phyloP scores from a whole-genome alignment of 2,329 filamentous ascomycete genomes.

The Diaporthe longicolla region DNA sequence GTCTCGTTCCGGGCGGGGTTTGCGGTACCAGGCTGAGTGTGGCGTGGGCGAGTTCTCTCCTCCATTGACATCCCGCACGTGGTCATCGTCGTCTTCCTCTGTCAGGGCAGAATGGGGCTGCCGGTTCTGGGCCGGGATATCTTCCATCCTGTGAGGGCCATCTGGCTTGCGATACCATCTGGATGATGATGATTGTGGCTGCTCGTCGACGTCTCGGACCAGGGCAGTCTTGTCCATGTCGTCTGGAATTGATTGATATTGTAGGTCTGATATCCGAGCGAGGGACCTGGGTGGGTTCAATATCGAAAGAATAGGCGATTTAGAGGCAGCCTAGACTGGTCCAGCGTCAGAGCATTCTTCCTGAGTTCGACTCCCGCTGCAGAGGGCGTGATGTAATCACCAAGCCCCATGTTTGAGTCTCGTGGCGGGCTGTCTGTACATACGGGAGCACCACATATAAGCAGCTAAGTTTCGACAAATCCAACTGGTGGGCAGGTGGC shows the following conservation, averaged over 20 bases:
- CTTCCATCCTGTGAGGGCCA: background rate
- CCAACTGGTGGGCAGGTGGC: background rate
- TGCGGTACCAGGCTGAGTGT: conserved; percentile 2
- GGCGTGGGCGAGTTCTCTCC: background rate
- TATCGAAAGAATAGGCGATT: conserved; percentile 17
- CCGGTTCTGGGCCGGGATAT: background rate
- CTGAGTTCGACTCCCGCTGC: background rate
- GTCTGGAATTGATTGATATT: background rate
- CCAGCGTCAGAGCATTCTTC: conserved; percentile 4
- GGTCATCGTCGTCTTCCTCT: conserved; percentile 26
- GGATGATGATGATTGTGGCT: background rate
- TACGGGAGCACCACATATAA: conserved; percentile 3
- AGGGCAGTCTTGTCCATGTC: background rate
- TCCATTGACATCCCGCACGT: conserved; percentile 15
- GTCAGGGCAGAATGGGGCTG: background rate
- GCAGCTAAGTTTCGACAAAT: background rate
- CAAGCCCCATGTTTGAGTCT: background rate
- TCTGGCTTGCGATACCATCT: conserved; percentile 31
- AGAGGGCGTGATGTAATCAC: background rate
- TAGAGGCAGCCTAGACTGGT: conserved; percentile 6
- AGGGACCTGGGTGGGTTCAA: background rate
- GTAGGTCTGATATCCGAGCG: background rate
- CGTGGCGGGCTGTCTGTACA: background rate
- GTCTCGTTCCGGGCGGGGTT: background rate
- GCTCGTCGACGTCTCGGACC: conserved; percentile 10